Evolutionary conservation across 2,329 filamentous ascomycete species (phyloP), one percentile per base, ranked within the genome.

Genomic region (Blastomyces percursus): DNA sequence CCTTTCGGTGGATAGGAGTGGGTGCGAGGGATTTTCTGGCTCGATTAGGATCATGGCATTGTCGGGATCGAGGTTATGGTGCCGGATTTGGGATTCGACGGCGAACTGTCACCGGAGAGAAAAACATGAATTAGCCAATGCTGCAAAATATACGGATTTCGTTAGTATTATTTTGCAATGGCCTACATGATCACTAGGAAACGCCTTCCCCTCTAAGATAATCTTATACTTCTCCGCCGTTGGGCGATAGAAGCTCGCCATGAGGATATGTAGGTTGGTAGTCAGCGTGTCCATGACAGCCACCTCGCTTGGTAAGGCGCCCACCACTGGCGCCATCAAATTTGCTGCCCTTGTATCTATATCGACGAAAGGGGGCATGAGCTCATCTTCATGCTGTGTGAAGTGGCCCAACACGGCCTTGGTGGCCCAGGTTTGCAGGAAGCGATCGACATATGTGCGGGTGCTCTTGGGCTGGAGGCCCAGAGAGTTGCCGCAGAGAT

Each of bases 281-380:
- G 90, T 96, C 69, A 96, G 76, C 0, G 89, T 92, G 72, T 91
- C 90, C 91, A 96, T 96, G 59, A 92, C 84, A 60, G 90, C 90
- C 19, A 96, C 86, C 75, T 96, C 91, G 61, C 80, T 80, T 0
- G 85, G 76, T 2, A 82, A 77, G 0, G 90, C 89, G 21, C 91
- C 91, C 12, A 96, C 86, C 21, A 96, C 79, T 38, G 84, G 85
- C 1, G 88, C 84, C 70, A 88, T 89, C 69, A 87, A 81, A 59
- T 80, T 80, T 35, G 89, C 85, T 40, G 89, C 87, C 62, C 86
- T 84, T 65, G 89, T 89, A 48, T 92, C 89, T 63, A 94, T 84
- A 71, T 93, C 83, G 66, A 95, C 82, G 85, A 90, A 96, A 32
- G 86, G 82, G 1, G 82, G 80, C 9, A 92, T 77, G 1, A 86